These are phyloP conservation scores for Tetracentron sinense DNA, from an alignment of 164 flowering plant genomes.

Conservation along the genomic window DNA sequence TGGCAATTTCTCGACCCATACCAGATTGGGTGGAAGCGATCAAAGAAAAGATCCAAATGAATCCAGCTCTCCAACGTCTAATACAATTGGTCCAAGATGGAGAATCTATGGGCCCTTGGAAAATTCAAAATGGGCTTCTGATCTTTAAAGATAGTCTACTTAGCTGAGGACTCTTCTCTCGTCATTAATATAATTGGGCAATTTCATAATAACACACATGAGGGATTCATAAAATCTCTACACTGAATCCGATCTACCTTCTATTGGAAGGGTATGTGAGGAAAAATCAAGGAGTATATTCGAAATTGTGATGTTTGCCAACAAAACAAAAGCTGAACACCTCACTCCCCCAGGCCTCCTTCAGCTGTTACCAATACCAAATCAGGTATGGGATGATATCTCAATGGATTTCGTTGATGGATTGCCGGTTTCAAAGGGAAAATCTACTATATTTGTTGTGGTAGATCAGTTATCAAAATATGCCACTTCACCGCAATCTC, in stretches of 20 bases:
- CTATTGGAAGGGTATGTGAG: conserved; percentile 15
- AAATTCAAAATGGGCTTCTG: background rate
- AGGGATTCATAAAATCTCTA: background rate
- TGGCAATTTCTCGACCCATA: background rate
- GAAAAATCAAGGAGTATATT: background rate
- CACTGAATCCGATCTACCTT: background rate
- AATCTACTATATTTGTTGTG: conserved; percentile 13
- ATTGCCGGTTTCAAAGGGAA: background rate
- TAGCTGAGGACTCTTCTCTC: background rate
- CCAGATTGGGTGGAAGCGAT: conserved; percentile 4
- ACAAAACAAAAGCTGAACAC: background rate
- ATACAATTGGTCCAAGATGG: background rate
- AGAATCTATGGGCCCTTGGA: background rate
- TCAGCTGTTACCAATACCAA: too few species aligned
- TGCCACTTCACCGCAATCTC: conserved; percentile 11
- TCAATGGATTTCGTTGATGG: conserved; percentile 8
- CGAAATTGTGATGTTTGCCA: background rate
- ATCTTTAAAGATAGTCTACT: background rate
- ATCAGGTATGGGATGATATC: too few species aligned
- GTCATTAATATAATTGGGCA: background rate
- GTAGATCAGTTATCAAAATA: conserved; percentile 19
- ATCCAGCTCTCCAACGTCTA: background rate
- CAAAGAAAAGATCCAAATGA: background rate
- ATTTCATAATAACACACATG: conserved; percentile 5
- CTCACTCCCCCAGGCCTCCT: too few species aligned